phyloP scores from a whole-genome alignment of 495 filamentous ascomycete genomes.

The Letharia lupina region DNA sequence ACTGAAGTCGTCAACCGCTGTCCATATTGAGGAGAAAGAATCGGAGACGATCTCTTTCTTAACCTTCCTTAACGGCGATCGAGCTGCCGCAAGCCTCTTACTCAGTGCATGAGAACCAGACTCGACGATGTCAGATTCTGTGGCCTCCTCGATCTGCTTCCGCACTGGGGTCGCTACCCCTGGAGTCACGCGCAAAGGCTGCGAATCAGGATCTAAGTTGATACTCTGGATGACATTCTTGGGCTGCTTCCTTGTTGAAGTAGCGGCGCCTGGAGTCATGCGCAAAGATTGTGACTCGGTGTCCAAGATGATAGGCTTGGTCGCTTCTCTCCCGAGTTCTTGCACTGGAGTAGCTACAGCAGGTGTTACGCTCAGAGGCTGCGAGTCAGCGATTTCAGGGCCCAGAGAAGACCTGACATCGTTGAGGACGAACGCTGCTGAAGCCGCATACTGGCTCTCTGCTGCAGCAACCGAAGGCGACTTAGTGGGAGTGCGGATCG shows the following conservation, averaged over 20 bases:
- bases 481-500: neutral
- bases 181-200: neutral
- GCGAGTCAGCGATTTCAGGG: conserved; percentile 19
- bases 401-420: conserved; percentile 3
- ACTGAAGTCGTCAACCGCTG: conserved; percentile 8
- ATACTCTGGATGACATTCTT: neutral
- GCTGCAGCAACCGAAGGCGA: neutral
- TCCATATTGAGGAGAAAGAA: conserved; percentile 6
- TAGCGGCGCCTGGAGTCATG: neutral
- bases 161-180: neutral
- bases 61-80: neutral
- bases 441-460: neutral
- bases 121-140: neutral
- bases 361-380: conserved; percentile 1
- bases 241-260: neutral
- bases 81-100: neutral
- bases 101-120: neutral
- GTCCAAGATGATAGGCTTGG: neutral
- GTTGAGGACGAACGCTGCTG: neutral
- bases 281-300: neutral
- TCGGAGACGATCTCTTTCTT: neutral
- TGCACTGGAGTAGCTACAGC: neutral
- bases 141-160: conserved; percentile 3
- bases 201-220: neutral
- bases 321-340: neutral